Evolutionary conservation across 441 rosid species (phyloP), one percentile per base, ranked within the genome.

Genomic region (Mallotus repandus): DNA sequence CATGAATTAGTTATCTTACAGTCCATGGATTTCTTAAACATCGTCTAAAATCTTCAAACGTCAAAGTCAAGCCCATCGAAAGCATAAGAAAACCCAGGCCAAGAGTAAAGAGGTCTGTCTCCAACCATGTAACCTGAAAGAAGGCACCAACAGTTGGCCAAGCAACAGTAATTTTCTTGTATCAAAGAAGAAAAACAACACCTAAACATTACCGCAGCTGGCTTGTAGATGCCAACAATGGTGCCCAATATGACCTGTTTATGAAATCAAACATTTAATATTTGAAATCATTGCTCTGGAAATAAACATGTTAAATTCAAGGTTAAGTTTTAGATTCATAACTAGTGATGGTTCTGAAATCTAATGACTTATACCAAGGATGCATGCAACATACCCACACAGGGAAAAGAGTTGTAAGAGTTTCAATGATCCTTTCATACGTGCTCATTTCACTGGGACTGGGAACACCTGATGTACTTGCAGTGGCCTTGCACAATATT

Each of bases 21-120:
- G 99, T 94, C 98, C 99, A 92, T 49, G 96, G 99, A 72, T 94
- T 94, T 76, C 92, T 89, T 71, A 92, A 81, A 76, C 99, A 92
- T 60, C 93, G 80, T 82, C 90, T 86, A 79, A 94, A 94, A 81
- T 94, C 96, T 67, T 92, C 96, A 76, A 94, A 94, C 1, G 89
- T 94, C 85, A 92, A 80, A 48, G 97, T 94, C 81, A 94, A 84
- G 66, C 97, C 99, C 99, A 94, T 94, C 61, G 99, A 92, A 63
- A 92, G 97, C 99, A 92, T 92, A 68, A 95, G 99, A 78, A 95
- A 92, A 59, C 98, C 99, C 65, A 94, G 82, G 74, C 91, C 93
- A 65, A 89, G 58, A 56, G 99, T 94, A 83, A 92, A 94, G 35
- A 91, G 89, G 74, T 94, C 97, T 18, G 94, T 94, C 82, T 91